Evolutionary conservation across 176 grass and related monocot genomes (phyloP), one percentile per base, ranked within the genome.

Genomic region (Dactylis glomerata): DNA sequence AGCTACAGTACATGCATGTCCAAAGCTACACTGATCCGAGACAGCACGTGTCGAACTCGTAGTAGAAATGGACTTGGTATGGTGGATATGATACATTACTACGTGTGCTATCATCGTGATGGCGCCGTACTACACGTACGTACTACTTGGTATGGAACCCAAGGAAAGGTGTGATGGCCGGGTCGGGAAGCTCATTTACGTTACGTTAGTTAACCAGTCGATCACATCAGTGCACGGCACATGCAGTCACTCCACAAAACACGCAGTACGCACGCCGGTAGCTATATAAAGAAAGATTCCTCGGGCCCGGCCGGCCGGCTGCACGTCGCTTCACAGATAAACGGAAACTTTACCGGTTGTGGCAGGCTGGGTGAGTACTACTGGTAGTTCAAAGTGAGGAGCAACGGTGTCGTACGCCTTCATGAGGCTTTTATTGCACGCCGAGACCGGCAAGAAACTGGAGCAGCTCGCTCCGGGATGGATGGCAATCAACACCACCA

Each of bases 191-290:
- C 19, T 12, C 61, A 33, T 49, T 59, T 68, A 75, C 78, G 87
- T 63, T 66, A 33, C 77, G 86, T 81, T 81, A 73, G 80, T 74
- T 76, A 41, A 41, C 79, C 82, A 5, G 81, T 76, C 26, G 83
- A 89, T 89, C 75, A 62, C 78, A 84, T 94, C 77, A 86, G n/a
- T 9, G 82, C n/a, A n/a, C 41, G 41, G 71, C 86, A 83, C 78
- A 86, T 88, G 85, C 23, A 58, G 42, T 83, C 57, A 24, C 57
- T 26, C 22, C 10, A 54, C 55, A 54, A 33, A 36, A 34, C 37
- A 50, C 26, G 8, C 54, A 23, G 34, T 55, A 70, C 27, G 77
- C 26, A 75, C 67, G 85, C 45, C 37, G 27, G 26, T 20, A 26
- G 66, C 64, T 64, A 40, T 52, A 79, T 47, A 75, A 83, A 79